Evolutionary conservation across 805 yeast genomes (phyloP), one percentile per base, ranked within the genome.

Genomic region (Yarrowia divulgata): DNA sequence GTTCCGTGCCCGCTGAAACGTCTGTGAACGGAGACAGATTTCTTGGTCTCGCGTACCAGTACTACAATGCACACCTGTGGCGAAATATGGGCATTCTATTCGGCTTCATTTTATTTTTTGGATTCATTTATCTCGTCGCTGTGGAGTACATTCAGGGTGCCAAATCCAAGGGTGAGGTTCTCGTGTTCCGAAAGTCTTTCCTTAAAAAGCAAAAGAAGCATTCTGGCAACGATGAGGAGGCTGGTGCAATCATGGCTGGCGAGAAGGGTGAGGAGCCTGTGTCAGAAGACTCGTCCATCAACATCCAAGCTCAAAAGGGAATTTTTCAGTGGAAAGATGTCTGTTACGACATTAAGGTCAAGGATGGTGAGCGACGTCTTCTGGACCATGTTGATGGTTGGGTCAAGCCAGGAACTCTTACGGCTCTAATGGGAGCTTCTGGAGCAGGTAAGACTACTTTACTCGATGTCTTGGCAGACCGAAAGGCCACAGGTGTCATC

Each of bases 391-490:
- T 90, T 68, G 91, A 88, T 75, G 95, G 94, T 60, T 90, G 91
- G 90, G 93, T 90, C 57, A 88, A 88, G 75, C 93, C 93, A 10
- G 93, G 93, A 72, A 89, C 92, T 58, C 79, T 90, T 75, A 90
- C 94, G 63, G 95, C 94, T 4, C 78, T 87, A 67, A 87, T 87
- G 90, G 91, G 92, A 73, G 87, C 89, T 19, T 87, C 92, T 43
- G 93, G 93, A 80, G 93, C 93, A 70, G 93, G 93, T 82, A 89
- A 89, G 75, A 89, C 93, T 18, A 89, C 93, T 8, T 80, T 89
- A 70, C 80, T 89, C 73, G 90, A 89, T 79, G 87, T 88, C 74
- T 81, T 89, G 74, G 89, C 91, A 42, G 88, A 87, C 74, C 84
- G 93, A 77, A 85, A 88, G 60, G 87, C 90, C 18, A 81, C 84